phyloP scores from a whole-genome alignment of 257 asterid species.

The Capsicum baccatum region DNA sequence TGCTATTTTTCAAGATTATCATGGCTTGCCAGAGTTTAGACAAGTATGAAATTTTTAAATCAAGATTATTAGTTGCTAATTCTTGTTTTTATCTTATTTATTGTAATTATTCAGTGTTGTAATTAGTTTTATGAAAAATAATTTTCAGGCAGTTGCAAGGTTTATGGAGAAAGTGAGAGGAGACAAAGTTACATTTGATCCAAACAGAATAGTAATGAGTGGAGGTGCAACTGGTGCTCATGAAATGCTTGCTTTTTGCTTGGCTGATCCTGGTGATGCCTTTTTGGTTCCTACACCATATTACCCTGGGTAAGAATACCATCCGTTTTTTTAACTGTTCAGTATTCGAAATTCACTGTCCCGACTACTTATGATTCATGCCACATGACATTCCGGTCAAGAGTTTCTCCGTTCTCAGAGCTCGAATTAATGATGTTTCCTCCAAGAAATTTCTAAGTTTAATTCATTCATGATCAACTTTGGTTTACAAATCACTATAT shows the following conservation, averaged over 20 bases:
- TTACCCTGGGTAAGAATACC: constrained; percentile 70
- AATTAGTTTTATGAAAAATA: background rate
- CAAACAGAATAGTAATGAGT: constrained; percentile 73
- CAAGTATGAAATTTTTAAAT: constrained; percentile 41
- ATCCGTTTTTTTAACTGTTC: background rate
- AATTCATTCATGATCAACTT: background rate
- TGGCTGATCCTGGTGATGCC: constrained; percentile 88
- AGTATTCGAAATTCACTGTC: background rate
- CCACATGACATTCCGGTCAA: background rate
- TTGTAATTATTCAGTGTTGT: background rate
- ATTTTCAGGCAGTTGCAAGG: constrained; percentile 74
- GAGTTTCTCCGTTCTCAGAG: background rate
- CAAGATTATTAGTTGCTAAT: background rate
- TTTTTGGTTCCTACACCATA: constrained; percentile 84
- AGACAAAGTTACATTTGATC: constrained; percentile 65
- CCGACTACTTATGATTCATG: background rate
- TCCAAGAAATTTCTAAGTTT: too few species aligned
- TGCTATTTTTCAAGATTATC: constrained; percentile 72
- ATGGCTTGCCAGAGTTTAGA: constrained; percentile 82
- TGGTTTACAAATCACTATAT: background rate
- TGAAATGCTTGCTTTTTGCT: constrained; percentile 77
- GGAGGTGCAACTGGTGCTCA: constrained; percentile 95
- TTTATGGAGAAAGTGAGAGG: constrained; percentile 88
- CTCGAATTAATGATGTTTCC: background rate
- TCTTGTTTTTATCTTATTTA: background rate